These are phyloP conservation scores for Camellia japonica DNA, from an alignment of 148 eudicot genomes.

Conservation along the genomic window DNA sequence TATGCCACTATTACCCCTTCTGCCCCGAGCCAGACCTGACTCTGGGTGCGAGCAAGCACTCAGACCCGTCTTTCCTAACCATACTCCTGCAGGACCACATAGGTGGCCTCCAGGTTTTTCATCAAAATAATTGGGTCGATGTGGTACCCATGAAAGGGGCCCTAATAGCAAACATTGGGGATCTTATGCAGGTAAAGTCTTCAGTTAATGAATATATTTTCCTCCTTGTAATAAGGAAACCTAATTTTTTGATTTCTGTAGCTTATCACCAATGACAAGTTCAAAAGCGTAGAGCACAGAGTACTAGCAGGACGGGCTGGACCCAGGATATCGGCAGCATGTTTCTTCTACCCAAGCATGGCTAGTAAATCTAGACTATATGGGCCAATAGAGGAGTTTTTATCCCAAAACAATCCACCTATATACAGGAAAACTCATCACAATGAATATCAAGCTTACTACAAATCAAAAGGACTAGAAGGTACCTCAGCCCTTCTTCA, in stretches of 20 bases:
- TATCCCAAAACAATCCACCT: conserved; percentile 41
- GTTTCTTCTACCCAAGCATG: conserved; percentile 68
- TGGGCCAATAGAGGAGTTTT: conserved; percentile 53
- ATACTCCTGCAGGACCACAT: conserved; percentile 42
- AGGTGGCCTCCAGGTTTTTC: conserved; percentile 54
- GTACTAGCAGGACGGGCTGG: conserved; percentile 50
- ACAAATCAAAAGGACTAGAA: conserved; percentile 55
- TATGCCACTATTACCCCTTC: conserved; percentile 54
- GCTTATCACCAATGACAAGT: conserved; percentile 77
- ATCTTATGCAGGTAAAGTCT: conserved; percentile 47
- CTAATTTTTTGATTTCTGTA: conserved; percentile 22
- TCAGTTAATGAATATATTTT: background rate
- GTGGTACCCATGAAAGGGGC: conserved; percentile 47
- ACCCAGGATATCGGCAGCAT: conserved; percentile 72
- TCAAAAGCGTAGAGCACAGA: conserved; percentile 86
- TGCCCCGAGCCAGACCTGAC: conserved; percentile 60
- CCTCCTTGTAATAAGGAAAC: background rate
- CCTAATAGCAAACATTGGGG: conserved; percentile 50
- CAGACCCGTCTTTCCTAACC: conserved; percentile 59
- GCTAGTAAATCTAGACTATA: conserved; percentile 29
- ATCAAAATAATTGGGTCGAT: conserved; percentile 47
- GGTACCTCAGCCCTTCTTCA: conserved; percentile 57
- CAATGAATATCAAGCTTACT: conserved; percentile 49
- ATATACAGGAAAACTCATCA: conserved; percentile 44
- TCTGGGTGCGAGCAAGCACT: conserved; percentile 44